phyloP scores from a whole-genome alignment of 1,139 yeast species.

The Candida frijolesensis region DNA sequence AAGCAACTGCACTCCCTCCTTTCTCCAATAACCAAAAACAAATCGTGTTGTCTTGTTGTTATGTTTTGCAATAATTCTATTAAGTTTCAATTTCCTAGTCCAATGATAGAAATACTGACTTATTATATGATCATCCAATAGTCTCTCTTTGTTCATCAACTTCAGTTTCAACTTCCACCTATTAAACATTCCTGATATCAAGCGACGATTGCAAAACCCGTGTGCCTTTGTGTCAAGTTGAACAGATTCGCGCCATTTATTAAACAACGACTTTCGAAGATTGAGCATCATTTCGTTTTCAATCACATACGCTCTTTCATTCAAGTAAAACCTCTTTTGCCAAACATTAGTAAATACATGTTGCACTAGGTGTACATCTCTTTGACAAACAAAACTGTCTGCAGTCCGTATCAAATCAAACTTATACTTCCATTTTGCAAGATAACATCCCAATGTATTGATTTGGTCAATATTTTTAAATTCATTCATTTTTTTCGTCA shows the following conservation, averaged over 20 bases:
- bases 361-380: conserved; percentile 12
- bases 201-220: conserved; percentile 12
- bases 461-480: conserved; percentile 13
- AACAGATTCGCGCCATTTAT: conserved; percentile 20
- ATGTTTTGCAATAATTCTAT: conserved; percentile 12
- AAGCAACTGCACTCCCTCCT: neutral
- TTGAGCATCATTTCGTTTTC: conserved; percentile 1
- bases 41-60: neutral
- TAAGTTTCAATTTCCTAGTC: conserved; percentile 14
- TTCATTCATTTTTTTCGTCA: conserved; percentile 17
- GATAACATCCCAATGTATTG: conserved; percentile 16
- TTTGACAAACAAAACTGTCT: conserved; percentile 12
- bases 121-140: conserved; percentile 5
- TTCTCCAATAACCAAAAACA: conserved; percentile 6
- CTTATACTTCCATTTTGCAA: conserved; percentile 20
- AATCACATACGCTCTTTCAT: conserved; percentile 10
- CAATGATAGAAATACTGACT: conserved; percentile 3
- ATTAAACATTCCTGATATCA: conserved; percentile 8
- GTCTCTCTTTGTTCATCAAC: neutral
- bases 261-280: conserved; percentile 8
- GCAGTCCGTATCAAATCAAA: conserved; percentile 10
- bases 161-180: conserved; percentile 19
- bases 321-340: conserved; percentile 17
- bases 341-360: conserved; percentile 20
- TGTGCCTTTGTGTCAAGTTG: conserved; percentile 15